Base-by-base conservation (phyloP, 148 eudicot genomes). In the Rhododendron ferrugineum region DNA sequence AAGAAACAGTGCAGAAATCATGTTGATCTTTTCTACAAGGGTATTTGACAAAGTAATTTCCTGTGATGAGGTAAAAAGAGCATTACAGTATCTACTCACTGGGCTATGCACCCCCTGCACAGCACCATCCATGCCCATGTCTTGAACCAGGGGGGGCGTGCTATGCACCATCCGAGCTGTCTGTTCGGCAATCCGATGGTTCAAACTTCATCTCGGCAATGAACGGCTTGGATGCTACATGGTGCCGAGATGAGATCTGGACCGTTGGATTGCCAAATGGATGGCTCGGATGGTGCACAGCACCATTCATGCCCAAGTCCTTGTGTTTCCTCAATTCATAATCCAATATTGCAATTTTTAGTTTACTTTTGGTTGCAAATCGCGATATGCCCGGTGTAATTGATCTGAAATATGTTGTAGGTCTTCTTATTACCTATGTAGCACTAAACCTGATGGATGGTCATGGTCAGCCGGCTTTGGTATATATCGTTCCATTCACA, bases 401-500 rank as follows among this genome's bases (percentile, higher is more conserved):
- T 28, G 16, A 68, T 85, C 30, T 74, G 81, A 68, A 70, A 60
- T 86, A 26, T 54, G 73, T 86, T 44, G 77, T 90, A 95, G 98
- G 97, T 90, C 98, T 95, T 85, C 92, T 95, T 18, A 81, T 92
- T 58, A 95, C 98, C 7, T 95, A 93, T 18, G 93, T 95, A 50
- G 98, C 98, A 15, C 84, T 94, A 77, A 95, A 91, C 88, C 85
- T 95, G 92, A 95, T 93, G 98, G 94, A 91, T 74, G 97, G 97
- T 72, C 98, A 94, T 88, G 98, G 98, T 86, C 97, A 94, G 87
- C 98, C 98, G 26, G 98, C 98, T 40, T 85, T 95, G 86, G 93
- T 94, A 50, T 95, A 95, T 87, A 95, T 95, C 10, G 95, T 94
- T 36, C 98, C 97, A 2, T 91, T 91, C 85, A 95, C 93, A 8